Percentiles rank a stretch among this genome's conserved stretches.
These are phyloP conservation scores for Protomyces arabidopsidicola DNA, from an alignment of 1,139 yeast genomes.

Conservation along the genomic window DNA sequence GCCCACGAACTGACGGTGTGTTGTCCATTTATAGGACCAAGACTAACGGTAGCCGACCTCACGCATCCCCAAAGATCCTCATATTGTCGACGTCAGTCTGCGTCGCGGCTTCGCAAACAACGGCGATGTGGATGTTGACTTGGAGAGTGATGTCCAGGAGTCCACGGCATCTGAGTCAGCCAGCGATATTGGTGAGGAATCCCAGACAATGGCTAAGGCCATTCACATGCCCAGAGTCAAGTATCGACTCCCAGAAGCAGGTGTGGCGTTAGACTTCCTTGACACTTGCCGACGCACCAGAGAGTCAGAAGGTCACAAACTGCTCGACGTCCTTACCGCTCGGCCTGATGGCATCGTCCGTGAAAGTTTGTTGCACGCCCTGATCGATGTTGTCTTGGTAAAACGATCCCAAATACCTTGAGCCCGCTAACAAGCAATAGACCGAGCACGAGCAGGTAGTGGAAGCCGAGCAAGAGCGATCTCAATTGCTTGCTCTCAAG, in stretches of 20 bases:
- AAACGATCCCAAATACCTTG: neutral
- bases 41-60: constrained; percentile 8
- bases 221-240: constrained; percentile 49
- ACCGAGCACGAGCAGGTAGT: constrained; percentile 22
- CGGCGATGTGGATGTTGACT: constrained; percentile 60
- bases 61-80: constrained; percentile 49
- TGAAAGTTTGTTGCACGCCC: constrained; percentile 35
- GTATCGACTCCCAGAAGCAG: constrained; percentile 65
- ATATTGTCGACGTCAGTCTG: constrained; percentile 53
- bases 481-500: constrained; percentile 56
- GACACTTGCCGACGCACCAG: constrained; percentile 37
- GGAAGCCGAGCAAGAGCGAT: constrained; percentile 43
- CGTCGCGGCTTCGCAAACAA: constrained; percentile 60
- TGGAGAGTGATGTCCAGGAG: constrained; percentile 36
- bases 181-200: constrained; percentile 35
- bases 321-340: neutral
- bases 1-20: constrained; percentile 53
- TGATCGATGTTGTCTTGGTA: constrained; percentile 34
- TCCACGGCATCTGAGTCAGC: constrained; percentile 18
- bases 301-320: neutral
- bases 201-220: constrained; percentile 31
- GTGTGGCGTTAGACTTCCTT: constrained; percentile 70
- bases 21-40: neutral
- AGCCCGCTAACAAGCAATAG: neutral
- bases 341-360: neutral